Evolutionary conservation across 2,329 filamentous ascomycete genomes (phyloP).

Genomic region (Xylariales sp.): DNA sequence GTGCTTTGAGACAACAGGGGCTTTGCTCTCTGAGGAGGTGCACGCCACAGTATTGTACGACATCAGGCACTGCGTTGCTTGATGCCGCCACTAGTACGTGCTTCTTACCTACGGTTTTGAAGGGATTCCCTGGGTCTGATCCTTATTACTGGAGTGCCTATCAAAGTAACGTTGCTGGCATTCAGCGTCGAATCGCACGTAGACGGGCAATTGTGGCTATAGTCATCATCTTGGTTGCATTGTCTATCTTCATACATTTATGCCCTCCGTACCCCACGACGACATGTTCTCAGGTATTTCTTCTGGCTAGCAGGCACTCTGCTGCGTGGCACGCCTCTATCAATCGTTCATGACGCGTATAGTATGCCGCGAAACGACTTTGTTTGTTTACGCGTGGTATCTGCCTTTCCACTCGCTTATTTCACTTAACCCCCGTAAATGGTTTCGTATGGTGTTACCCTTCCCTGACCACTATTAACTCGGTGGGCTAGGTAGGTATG

Average conservation of each 20-base stretch:
- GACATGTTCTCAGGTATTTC: neutral
- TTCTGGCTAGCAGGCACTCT: neutral
- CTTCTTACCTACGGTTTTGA: neutral
- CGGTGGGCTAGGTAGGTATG: neutral
- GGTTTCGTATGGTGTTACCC: neutral
- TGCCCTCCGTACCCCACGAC: neutral
- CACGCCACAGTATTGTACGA: neutral
- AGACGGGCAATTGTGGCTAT: neutral
- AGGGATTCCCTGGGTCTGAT: neutral
- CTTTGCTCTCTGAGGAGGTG: neutral
- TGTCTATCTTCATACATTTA: neutral
- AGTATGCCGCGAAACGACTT: neutral
- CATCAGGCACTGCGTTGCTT: slow-evolving; percentile 3
- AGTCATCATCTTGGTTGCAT: neutral
- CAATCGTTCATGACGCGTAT: neutral
- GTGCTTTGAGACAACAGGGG: neutral
- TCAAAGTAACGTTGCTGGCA: neutral
- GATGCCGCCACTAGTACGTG: neutral
- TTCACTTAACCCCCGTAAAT: neutral
- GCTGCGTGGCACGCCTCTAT: neutral
- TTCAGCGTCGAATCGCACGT: neutral
- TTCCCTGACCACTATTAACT: neutral
- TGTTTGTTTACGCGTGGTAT: neutral
- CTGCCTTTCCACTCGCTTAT: neutral
- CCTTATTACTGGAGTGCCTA: neutral